These are phyloP conservation scores for Hypoxylon sp. DNA, from an alignment of 2,329 filamentous ascomycete genomes.

Conservation along the genomic window DNA sequence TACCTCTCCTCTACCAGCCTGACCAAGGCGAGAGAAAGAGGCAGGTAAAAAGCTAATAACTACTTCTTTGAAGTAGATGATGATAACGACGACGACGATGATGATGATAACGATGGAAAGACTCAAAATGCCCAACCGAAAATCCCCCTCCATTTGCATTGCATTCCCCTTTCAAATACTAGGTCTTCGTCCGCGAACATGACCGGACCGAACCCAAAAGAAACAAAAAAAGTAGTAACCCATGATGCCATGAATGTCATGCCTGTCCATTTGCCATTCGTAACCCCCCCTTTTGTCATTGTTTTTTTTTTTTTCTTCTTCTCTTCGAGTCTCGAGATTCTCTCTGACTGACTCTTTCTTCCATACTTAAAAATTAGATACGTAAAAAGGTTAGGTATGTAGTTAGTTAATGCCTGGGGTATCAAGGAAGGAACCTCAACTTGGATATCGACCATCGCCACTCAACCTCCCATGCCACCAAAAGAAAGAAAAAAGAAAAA, in stretches of 20 bases:
- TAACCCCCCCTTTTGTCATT: slow-evolving; percentile 3
- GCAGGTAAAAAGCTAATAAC: too few relatives aligned
- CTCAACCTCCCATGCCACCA: slow-evolving; percentile 28
- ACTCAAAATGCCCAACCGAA: slow-evolving; percentile 14
- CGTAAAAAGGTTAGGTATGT: slow-evolving; percentile 12
- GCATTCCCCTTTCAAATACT: slow-evolving; percentile 2
- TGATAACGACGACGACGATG: too few relatives aligned
- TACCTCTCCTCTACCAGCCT: too few relatives aligned
- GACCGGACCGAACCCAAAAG: slow-evolving; percentile 9
- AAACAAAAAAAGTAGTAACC: too few relatives aligned
- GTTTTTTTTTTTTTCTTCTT: slow-evolving; percentile 11
- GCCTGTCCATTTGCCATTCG: slow-evolving; percentile 9
- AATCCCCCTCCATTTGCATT: slow-evolving; percentile 5
- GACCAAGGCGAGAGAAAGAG: not conserved
- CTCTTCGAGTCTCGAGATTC: not conserved
- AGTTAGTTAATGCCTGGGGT: slow-evolving; percentile 37
- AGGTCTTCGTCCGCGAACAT: slow-evolving; percentile 6
- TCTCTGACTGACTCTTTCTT: slow-evolving; percentile 5
- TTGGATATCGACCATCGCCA: slow-evolving; percentile 31
- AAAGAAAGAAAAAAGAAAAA: too few relatives aligned
- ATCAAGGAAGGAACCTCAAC: slow-evolving; percentile 34
- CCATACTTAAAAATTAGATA: slow-evolving; percentile 6
- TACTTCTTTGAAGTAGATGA: too few relatives aligned
- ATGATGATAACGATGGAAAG: slow-evolving; percentile 5
- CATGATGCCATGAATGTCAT: slow-evolving; percentile 32